phyloP scores from a whole-genome alignment of 169 alveolate species.

The Plasmodium gaboni region DNA sequence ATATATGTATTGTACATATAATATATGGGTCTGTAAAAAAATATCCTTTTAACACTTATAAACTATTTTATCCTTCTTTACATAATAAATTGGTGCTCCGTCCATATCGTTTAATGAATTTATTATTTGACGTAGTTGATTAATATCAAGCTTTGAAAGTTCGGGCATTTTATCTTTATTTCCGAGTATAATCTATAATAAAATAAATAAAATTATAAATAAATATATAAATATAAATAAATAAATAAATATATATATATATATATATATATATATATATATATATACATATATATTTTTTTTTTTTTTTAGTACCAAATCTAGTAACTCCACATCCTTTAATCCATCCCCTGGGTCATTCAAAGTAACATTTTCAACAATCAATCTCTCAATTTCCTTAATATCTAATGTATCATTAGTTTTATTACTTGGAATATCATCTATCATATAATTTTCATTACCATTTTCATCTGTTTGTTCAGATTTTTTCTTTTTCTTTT shows the following conservation, averaged over 20 bases:
- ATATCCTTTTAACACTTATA: constrained; percentile 24
- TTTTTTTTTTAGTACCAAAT: constrained; percentile 42
- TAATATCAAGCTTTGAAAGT: constrained; percentile 37
- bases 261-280: background rate
- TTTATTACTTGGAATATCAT: constrained; percentile 12
- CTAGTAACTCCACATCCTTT: constrained; percentile 80
- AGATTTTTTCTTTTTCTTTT: constrained; percentile 20
- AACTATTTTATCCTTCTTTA: constrained; percentile 58
- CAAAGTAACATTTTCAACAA: constrained; percentile 56
- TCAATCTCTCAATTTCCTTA: constrained; percentile 45
- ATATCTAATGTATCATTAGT: constrained; percentile 5
- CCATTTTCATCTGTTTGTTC: background rate
- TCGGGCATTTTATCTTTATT: constrained; percentile 67
- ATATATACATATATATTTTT: background rate
- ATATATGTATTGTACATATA: no score
- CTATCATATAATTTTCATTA: constrained; percentile 15
- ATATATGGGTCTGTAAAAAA: no score
- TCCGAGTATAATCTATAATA: constrained; percentile 42
- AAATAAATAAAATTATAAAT: background rate
- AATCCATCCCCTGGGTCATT: constrained; percentile 75
- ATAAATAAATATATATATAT: background rate
- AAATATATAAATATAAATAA: background rate
- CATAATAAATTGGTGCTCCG: constrained; percentile 73
- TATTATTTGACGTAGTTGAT: constrained; percentile 36
- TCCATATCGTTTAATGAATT: constrained; percentile 72